phyloP scores from a whole-genome alignment of 2,329 filamentous ascomycete genomes.

The Juglanconis oblonga region DNA sequence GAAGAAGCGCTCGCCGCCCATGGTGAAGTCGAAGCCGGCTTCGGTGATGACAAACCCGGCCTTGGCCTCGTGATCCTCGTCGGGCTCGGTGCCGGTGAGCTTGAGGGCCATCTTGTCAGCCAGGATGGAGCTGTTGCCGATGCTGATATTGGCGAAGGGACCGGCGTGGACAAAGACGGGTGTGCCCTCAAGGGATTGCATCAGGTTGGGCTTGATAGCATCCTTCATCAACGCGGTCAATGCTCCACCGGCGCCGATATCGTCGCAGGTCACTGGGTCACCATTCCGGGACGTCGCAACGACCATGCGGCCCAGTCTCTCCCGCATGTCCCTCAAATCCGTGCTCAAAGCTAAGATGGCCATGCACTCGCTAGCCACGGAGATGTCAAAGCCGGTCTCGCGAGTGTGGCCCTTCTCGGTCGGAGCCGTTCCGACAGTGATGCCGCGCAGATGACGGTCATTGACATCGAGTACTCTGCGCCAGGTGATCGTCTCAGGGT shows the following conservation, averaged over 20 bases:
- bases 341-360: constrained; percentile 94
- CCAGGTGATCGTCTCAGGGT: constrained; percentile 97
- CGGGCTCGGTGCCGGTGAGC: constrained; percentile 88
- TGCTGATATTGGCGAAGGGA: constrained; percentile 97
- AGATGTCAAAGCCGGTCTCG: constrained; percentile 95
- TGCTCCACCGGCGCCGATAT: constrained; percentile 88
- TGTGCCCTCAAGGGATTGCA: constrained; percentile 97
- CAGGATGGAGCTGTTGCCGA: constrained; percentile 91
- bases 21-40: constrained; percentile 98
- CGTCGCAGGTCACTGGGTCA: constrained; percentile 92
- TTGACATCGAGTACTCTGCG: constrained; percentile 94
- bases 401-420: constrained; percentile 89
- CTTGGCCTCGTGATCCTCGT: constrained; percentile 80
- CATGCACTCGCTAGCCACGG: constrained; percentile 97
- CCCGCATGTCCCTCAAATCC: constrained; percentile 81
- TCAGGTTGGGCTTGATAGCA: constrained; percentile 93
- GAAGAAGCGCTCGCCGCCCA: constrained; percentile 99
- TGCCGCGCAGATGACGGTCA: constrained; percentile 84
- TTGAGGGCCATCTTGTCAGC: constrained; percentile 95
- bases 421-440: constrained; percentile 82
- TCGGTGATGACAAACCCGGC: constrained; percentile 94
- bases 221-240: constrained; percentile 95
- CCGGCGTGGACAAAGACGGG: constrained; percentile 97
- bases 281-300: constrained; percentile 82
- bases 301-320: constrained; percentile 93